These are phyloP conservation scores for Gossypium thurberi DNA, from an alignment of 345 rosid genomes.

Conservation along the genomic window DNA sequence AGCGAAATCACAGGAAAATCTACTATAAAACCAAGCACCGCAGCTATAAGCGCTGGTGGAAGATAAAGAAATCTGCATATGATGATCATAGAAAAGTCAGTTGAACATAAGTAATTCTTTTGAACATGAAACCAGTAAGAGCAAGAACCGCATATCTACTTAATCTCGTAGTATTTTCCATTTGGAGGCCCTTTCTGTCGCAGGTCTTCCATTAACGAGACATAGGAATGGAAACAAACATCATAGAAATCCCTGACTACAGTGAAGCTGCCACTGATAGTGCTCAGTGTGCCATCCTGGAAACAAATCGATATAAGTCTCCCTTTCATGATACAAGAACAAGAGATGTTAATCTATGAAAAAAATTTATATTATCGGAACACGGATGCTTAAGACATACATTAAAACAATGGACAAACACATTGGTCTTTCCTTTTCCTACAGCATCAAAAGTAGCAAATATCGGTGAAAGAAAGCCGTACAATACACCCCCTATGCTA, in stretches of 20 bases:
- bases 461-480: slow-evolving; percentile 79
- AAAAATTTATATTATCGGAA: neutral
- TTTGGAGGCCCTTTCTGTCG: slow-evolving; percentile 32
- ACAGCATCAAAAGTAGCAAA: slow-evolving; percentile 92
- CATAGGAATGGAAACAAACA: slow-evolving; percentile 69
- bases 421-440: slow-evolving; percentile 73
- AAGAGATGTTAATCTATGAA: neutral
- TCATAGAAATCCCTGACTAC: slow-evolving; percentile 66
- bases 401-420: slow-evolving; percentile 61
- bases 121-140: too few relatives aligned
- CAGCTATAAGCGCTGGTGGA: slow-evolving; percentile 62
- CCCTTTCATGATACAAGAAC: slow-evolving; percentile 4
- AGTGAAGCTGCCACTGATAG: slow-evolving; percentile 53
- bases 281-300: slow-evolving; percentile 89
- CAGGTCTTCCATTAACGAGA: slow-evolving; percentile 70
- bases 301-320: slow-evolving; percentile 12
- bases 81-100: neutral
- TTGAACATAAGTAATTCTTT: neutral
- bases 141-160: slow-evolving; percentile 33
- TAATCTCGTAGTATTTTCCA: slow-evolving; percentile 72
- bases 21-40: slow-evolving; percentile 52
- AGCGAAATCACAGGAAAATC: slow-evolving; percentile 68
- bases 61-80: slow-evolving; percentile 57
- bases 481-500: slow-evolving; percentile 51
- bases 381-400: slow-evolving; percentile 35